phyloP scores from a whole-genome alignment of 306 rosid species.

The Crotalaria pallida region DNA sequence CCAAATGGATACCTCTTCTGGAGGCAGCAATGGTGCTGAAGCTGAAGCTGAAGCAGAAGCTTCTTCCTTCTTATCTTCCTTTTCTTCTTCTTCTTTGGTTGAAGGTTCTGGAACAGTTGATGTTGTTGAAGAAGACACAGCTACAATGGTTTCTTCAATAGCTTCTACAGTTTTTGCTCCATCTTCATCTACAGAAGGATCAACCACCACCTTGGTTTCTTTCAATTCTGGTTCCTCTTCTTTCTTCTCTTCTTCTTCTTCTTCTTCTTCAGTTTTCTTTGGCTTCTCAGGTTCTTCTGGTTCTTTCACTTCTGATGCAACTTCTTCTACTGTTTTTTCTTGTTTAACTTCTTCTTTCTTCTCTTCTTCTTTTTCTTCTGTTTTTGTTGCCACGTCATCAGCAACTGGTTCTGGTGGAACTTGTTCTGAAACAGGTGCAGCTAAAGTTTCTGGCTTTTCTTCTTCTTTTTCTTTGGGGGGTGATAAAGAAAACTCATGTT shows the following conservation, averaged over 20 bases:
- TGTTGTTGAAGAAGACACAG: constrained; percentile 28
- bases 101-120: constrained; percentile 3
- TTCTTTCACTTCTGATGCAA: constrained; percentile 12
- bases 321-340: background rate
- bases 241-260: background rate
- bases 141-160: constrained; percentile 52
- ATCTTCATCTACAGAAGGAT: constrained; percentile 33
- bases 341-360: background rate
- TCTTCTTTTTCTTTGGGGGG: constrained; percentile 24
- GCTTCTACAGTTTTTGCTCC: constrained; percentile 69
- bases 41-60: background rate
- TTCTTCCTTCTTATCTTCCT: background rate
- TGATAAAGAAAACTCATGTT: constrained; percentile 37
- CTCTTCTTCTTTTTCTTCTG: background rate
- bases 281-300: background rate
- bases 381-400: background rate
- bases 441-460: background rate
- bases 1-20: constrained; percentile 54
- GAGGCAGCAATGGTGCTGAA: background rate
- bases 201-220: background rate
- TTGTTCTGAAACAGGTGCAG: background rate
- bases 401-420: background rate
- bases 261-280: constrained; percentile 1
- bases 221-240: background rate
- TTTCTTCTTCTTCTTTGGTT: constrained; percentile 13